Evolutionary conservation across 148 eudicot species (phyloP).

Genomic region (Fallopia convolvulus): DNA sequence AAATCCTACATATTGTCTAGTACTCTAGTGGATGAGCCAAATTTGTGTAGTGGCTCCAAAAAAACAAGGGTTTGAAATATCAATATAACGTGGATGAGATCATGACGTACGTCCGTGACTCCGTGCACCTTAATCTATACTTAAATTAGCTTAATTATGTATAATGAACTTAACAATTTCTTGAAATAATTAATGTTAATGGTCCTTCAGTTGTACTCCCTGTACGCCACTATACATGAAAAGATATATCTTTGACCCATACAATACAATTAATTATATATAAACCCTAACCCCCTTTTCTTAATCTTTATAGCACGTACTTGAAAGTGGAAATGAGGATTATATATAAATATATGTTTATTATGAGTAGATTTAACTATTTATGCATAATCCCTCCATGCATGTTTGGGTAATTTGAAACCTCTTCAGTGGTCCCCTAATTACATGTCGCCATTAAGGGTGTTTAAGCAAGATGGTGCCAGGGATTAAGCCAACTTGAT

Average conservation of each 20-base stretch:
- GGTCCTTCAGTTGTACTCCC: background rate
- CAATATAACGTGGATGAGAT: background rate
- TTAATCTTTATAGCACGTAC: too few species aligned
- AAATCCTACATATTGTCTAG: background rate
- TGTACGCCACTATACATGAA: background rate
- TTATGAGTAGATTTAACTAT: background rate
- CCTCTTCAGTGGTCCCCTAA: slow-evolving; percentile 44
- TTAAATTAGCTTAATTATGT: background rate
- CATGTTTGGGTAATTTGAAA: slow-evolving; percentile 2
- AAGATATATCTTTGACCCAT: background rate
- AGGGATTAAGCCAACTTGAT: slow-evolving; percentile 16
- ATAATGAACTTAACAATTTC: background rate
- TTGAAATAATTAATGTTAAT: background rate
- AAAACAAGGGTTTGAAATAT: background rate
- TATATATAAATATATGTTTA: too few species aligned
- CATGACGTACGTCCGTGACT: background rate
- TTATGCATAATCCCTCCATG: background rate
- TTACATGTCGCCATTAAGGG: slow-evolving; percentile 28
- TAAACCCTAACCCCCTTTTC: background rate
- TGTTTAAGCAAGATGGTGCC: slow-evolving; percentile 31
- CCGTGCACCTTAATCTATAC: background rate
- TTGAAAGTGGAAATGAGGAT: too few species aligned
- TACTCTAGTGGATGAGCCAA: background rate
- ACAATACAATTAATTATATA: background rate
- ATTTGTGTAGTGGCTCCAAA: background rate